These are phyloP conservation scores for Musa beccarii DNA, from an alignment of 176 grass and related monocot genomes.

Conservation along the genomic window DNA sequence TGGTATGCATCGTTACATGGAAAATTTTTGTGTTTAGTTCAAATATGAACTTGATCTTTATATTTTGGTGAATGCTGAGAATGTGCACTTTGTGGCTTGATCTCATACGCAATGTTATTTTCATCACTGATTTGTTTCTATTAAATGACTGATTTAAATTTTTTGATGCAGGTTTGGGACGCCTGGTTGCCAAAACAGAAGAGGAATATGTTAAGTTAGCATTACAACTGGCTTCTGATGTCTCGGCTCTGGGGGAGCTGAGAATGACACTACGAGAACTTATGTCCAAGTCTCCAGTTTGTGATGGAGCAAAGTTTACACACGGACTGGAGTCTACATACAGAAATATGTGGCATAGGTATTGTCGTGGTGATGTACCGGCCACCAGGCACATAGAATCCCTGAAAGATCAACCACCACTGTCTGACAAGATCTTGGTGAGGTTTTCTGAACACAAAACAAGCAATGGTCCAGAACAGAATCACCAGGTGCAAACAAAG, in stretches of 20 bases:
- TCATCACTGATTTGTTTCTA: neutral
- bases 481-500: conserved; percentile 12
- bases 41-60: neutral
- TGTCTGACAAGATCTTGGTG: conserved; percentile 22
- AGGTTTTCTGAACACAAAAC: conserved; percentile 37
- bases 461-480: conserved; percentile 23
- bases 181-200: conserved; percentile 58
- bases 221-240: conserved; percentile 67
- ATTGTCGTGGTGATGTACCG: conserved; percentile 60
- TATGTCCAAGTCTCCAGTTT: conserved; percentile 79
- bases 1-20: conserved; percentile 31
- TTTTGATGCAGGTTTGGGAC: conserved; percentile 39
- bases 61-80: neutral
- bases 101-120: neutral
- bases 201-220: conserved; percentile 66
- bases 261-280: conserved; percentile 67
- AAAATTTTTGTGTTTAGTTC: neutral
- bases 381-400: conserved; percentile 51
- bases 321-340: conserved; percentile 77
- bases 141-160: conserved; percentile 5
- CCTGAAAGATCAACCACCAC: conserved; percentile 28
- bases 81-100: neutral
- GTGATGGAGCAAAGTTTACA: conserved; percentile 67
- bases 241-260: conserved; percentile 63
- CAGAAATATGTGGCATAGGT: conserved; percentile 81